Base-by-base conservation (phyloP, 2,329 filamentous ascomycete genomes). In the Aspergillus persii region DNA sequence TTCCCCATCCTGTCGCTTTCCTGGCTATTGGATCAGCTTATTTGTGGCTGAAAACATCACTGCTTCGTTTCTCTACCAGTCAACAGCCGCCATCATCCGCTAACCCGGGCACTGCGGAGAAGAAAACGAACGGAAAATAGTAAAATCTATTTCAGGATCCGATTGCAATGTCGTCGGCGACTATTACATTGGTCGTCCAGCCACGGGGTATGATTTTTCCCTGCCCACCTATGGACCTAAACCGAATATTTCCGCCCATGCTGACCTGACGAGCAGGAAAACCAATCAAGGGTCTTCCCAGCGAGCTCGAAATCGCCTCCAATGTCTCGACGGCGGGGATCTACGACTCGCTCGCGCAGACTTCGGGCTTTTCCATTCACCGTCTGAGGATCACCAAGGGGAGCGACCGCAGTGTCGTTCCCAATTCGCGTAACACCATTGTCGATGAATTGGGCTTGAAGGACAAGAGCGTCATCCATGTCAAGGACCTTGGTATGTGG, bases 401-500 rank as follows among this genome's bases (percentile, higher is more conserved):
- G 61, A 85, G 82, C 63, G 86, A 88, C 77, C 84, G 85, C 52
- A 81, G 78, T 46, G 71, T 83, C 47, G 76, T 89, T 12, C 79
- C 83, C 55, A 88, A 87, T 67, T 66, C 71, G 23, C 72, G 79
- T 57, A 78, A 81, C 55, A 75, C 79, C 12, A 84, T 80, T 2
- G 74, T 89, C 41, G 75, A 83, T 61, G 78, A 80, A 49, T 83
- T 81, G 3, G 85, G 85, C 12, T 74, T 89, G 50, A 78, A 80
- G 56, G 81, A 87, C 65, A 81, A 83, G 67, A 85, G 84, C 63
- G 80, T 81, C 23, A 77, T 99, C 52, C 86, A 95, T 67, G 90
- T 98, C 64, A 98, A 99, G 80, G 94, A 99, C 74, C 83, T 99
- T 31, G 95, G 92, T 94, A 84, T 55, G 84, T 70, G 53, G 48